A percentile compares a stretch with the other conserved stretches of the same genome.
These are phyloP conservation scores for Chaetoscypha palmicola DNA, from an alignment of 2,329 filamentous ascomycete genomes.

Conservation along the genomic window DNA sequence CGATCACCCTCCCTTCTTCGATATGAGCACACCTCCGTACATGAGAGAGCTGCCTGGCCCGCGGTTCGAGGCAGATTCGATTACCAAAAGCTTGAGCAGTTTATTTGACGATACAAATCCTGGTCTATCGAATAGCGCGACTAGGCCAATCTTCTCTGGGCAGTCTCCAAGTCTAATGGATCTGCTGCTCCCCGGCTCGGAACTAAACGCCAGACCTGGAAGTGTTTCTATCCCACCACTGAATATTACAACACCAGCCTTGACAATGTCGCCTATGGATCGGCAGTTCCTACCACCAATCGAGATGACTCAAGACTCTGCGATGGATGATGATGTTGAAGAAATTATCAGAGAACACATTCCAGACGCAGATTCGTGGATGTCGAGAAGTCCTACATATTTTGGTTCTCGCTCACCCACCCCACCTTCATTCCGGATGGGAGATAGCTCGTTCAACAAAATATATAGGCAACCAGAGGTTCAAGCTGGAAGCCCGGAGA, in stretches of 20 bases:
- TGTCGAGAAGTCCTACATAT: constrained; percentile 10
- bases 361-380: constrained; percentile 24
- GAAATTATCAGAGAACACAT: constrained; percentile 42
- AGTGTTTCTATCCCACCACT: constrained; percentile 22
- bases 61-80: constrained; percentile 30
- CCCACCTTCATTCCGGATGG: background rate
- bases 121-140: constrained; percentile 27
- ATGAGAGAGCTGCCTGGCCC: constrained; percentile 23
- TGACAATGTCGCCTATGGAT: constrained; percentile 20
- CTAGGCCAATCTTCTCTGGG: constrained; percentile 33
- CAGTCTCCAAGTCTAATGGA: constrained; percentile 42
- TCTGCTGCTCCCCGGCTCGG: constrained; percentile 41
- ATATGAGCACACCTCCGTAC: constrained; percentile 28
- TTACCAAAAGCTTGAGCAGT: constrained; percentile 32
- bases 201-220: constrained; percentile 35
- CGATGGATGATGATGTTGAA: constrained; percentile 44
- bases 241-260: constrained; percentile 13
- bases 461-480: constrained; percentile 43
- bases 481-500: constrained; percentile 47
- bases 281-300: constrained; percentile 17
- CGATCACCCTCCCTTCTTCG: constrained; percentile 26
- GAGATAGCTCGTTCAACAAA: constrained; percentile 22
- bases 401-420: constrained; percentile 18
- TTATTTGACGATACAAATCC: constrained; percentile 33
- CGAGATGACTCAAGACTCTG: constrained; percentile 23